Percentiles rank a stretch among this genome's conserved stretches.
These are phyloP conservation scores for Phyllosticta citrichinensis DNA, from an alignment of 2,329 filamentous ascomycete genomes.

Conservation along the genomic window DNA sequence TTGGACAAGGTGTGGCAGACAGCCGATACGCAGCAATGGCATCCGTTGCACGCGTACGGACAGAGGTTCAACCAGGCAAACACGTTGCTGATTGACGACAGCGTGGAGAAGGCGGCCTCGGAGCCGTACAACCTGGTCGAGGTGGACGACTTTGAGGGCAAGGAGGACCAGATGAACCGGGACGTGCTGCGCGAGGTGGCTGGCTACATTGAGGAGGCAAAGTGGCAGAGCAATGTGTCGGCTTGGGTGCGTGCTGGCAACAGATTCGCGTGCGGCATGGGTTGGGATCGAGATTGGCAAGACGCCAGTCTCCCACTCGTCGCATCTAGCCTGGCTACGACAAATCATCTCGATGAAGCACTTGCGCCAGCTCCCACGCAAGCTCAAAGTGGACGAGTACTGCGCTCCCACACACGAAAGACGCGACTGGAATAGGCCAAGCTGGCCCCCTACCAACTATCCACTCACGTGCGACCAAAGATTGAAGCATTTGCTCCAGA, in stretches of 20 bases:
- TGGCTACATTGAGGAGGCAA: slow-evolving; percentile 42
- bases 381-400: background rate
- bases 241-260: slow-evolving; percentile 25
- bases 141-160: slow-evolving; percentile 64
- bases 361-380: background rate
- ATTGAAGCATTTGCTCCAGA: too few relatives aligned
- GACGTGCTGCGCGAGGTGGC: slow-evolving; percentile 42
- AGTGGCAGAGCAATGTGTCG: slow-evolving; percentile 50
- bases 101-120: slow-evolving; percentile 62
- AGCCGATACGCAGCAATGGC: slow-evolving; percentile 32
- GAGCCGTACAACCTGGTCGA: slow-evolving; percentile 78
- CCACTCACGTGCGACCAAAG: too few relatives aligned
- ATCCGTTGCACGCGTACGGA: slow-evolving; percentile 28
- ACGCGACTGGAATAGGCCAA: background rate
- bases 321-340: background rate
- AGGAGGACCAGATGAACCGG: slow-evolving; percentile 29
- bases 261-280: background rate
- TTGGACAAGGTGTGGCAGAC: slow-evolving; percentile 61
- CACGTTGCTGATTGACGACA: slow-evolving; percentile 85
- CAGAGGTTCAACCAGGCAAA: slow-evolving; percentile 67
- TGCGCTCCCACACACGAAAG: background rate
- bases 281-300: background rate
- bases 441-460: too few relatives aligned
- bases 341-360: background rate
- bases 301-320: background rate